Evolutionary conservation across 495 filamentous ascomycete species (phyloP).

Genomic region (Hypoxylon trugodes): DNA sequence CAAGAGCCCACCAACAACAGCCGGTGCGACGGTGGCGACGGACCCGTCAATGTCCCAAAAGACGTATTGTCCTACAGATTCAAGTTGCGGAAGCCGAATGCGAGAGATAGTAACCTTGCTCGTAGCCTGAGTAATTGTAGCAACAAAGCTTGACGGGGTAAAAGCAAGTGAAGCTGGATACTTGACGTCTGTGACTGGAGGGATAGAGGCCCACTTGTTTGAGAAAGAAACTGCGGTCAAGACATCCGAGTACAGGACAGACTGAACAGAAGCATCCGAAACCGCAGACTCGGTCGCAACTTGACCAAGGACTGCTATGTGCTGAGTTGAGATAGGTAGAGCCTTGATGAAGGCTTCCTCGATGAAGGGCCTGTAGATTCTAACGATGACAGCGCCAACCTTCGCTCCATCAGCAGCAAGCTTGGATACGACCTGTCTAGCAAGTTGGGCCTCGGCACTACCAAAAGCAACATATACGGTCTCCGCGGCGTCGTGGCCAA

Average conservation of each 20-base stretch:
- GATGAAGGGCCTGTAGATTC: conserved; percentile 92
- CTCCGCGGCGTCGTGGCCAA: conserved; percentile 79
- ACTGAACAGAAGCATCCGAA: conserved; percentile 76
- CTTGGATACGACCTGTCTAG: conserved; percentile 79
- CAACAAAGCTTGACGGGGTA: conserved; percentile 73
- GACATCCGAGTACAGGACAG: conserved; percentile 87
- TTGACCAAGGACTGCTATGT: conserved; percentile 73
- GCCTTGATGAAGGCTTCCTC: conserved; percentile 89
- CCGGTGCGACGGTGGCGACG: conserved; percentile 66
- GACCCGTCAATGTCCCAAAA: conserved; percentile 95
- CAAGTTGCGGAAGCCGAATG: conserved; percentile 58
- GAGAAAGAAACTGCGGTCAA: conserved; percentile 84
- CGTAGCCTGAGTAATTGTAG: conserved; percentile 69
- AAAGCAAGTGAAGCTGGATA: conserved; percentile 83
- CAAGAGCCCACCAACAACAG: conserved; percentile 74
- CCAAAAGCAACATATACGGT: conserved; percentile 91
- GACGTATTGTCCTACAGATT: conserved; percentile 77
- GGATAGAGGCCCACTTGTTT: conserved; percentile 64
- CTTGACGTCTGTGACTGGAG: conserved; percentile 81
- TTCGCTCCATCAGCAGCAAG: conserved; percentile 74
- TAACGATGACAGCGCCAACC: conserved; percentile 88
- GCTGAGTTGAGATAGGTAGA: conserved; percentile 77
- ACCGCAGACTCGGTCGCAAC: conserved; percentile 61
- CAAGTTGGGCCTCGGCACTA: conserved; percentile 85
- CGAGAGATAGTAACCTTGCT: conserved; percentile 62